Conservation (phyloP, 139 green algal species). For the Volvox africanus region DNA sequence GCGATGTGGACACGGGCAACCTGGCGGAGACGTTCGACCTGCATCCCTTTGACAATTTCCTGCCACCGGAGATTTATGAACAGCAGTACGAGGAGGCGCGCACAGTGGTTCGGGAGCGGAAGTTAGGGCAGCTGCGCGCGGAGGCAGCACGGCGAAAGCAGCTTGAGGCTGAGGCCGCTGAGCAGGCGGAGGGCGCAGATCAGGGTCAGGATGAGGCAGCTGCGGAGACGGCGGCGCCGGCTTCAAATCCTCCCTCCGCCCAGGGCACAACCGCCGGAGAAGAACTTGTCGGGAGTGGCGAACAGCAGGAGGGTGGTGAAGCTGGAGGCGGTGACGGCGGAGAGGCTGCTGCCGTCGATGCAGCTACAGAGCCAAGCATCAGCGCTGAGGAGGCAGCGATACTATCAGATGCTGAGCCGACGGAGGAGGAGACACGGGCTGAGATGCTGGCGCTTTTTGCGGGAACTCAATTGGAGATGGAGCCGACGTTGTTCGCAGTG, state of each 20-base stretch:
- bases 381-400: not conserved
- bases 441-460: slow-evolving; percentile 59
- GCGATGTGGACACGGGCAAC: slow-evolving; percentile 63
- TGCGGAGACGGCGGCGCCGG: not conserved
- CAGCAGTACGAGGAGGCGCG: slow-evolving; percentile 36
- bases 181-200: not conserved
- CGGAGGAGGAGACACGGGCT: slow-evolving; percentile 55
- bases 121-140: slow-evolving; percentile 6
- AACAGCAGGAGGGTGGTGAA: not conserved
- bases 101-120: slow-evolving; percentile 23
- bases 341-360: not conserved
- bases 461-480: not conserved
- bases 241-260: not conserved
- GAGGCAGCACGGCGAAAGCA: slow-evolving; percentile 2
- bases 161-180: not conserved
- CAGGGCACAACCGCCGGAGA: not conserved
- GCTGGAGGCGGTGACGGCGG: not conserved
- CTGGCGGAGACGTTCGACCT: slow-evolving; percentile 75
- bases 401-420: slow-evolving; percentile 8
- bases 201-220: not conserved
- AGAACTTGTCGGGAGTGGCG: not conserved
- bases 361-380: not conserved
- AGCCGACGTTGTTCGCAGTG: slow-evolving; percentile 65
- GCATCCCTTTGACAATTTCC: slow-evolving; percentile 74
- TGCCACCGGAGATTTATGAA: slow-evolving; percentile 68